A percentile compares a stretch with the other conserved stretches of the same genome.
Evolutionary conservation across 2,329 filamentous ascomycete genomes (phyloP).

Genomic region (Didymella keratinophila): DNA sequence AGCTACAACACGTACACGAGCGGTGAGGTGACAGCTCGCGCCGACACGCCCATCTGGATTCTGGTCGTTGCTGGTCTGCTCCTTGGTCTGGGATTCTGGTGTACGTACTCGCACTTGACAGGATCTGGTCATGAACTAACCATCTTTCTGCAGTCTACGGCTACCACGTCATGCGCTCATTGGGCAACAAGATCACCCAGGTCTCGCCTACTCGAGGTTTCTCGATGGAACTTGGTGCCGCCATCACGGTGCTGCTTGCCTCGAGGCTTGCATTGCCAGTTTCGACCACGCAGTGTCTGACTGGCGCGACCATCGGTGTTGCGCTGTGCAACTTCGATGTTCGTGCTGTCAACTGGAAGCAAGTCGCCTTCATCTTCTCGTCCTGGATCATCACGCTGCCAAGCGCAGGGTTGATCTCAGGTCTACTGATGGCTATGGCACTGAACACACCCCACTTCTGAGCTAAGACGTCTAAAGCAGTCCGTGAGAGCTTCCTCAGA

Average conservation of each 20-base stretch:
- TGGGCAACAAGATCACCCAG: slow-evolving; percentile 69
- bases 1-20: slow-evolving; percentile 68
- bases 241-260: slow-evolving; percentile 69
- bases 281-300: slow-evolving; percentile 68
- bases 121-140: background rate
- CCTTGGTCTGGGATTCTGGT: slow-evolving; percentile 66
- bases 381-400: slow-evolving; percentile 55
- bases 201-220: slow-evolving; percentile 65
- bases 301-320: slow-evolving; percentile 35
- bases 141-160: slow-evolving; percentile 1
- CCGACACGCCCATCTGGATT: slow-evolving; percentile 67
- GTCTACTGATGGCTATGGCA: slow-evolving; percentile 52
- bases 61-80: slow-evolving; percentile 62
- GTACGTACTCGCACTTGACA: slow-evolving; percentile 59
- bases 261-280: slow-evolving; percentile 69
- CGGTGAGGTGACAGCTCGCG: slow-evolving; percentile 55
- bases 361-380: slow-evolving; percentile 52
- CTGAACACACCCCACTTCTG: slow-evolving; percentile 53
- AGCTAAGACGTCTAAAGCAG: too few relatives aligned
- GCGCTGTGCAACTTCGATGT: slow-evolving; percentile 42
- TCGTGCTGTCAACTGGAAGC: slow-evolving; percentile 54
- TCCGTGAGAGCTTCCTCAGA: too few relatives aligned
- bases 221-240: slow-evolving; percentile 51
- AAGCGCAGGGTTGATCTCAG: slow-evolving; percentile 51
- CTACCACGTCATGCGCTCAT: slow-evolving; percentile 66